Conservation (phyloP, 2,329 filamentous ascomycete species). For the Coniochaeta sp. region DNA sequence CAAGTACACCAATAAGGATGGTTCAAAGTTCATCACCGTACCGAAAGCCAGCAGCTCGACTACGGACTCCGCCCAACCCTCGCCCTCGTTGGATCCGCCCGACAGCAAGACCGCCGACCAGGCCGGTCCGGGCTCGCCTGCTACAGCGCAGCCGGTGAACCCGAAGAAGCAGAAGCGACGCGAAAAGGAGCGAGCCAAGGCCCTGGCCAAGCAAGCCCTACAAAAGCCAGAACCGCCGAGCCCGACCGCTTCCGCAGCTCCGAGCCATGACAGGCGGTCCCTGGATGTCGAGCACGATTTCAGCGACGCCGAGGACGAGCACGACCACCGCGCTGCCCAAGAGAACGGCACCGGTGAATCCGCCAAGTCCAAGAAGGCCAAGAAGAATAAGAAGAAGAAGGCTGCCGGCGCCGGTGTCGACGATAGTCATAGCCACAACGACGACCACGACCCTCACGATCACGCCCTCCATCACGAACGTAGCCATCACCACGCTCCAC, state of each 20-base stretch:
- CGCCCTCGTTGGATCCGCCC: conserved; percentile 35
- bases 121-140: conserved; percentile 1
- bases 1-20: conserved; percentile 62
- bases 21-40: conserved; percentile 61
- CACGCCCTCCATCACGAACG: conserved; percentile 7
- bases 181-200: conserved; percentile 73
- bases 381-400: conserved; percentile 63
- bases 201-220: conserved; percentile 39
- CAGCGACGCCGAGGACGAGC: conserved; percentile 46
- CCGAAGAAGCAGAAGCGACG: conserved; percentile 93
- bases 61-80: conserved; percentile 43
- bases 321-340: conserved; percentile 31
- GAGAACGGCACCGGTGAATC: conserved; percentile 20
- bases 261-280: conserved; percentile 22
- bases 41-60: conserved; percentile 45
- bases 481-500: neutral
- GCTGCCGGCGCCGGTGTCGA: conserved; percentile 14
- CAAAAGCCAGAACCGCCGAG: conserved; percentile 34
- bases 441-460: conserved; percentile 22
- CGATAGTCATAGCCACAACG: conserved; percentile 4
- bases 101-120: conserved; percentile 3
- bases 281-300: conserved; percentile 47
- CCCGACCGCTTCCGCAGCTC: conserved; percentile 19
- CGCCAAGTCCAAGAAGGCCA: conserved; percentile 50
- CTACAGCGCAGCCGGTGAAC: conserved; percentile 48